These are phyloP conservation scores for Phialophora tarda DNA, from an alignment of 2,329 filamentous ascomycete species.

Conservation along the genomic window DNA sequence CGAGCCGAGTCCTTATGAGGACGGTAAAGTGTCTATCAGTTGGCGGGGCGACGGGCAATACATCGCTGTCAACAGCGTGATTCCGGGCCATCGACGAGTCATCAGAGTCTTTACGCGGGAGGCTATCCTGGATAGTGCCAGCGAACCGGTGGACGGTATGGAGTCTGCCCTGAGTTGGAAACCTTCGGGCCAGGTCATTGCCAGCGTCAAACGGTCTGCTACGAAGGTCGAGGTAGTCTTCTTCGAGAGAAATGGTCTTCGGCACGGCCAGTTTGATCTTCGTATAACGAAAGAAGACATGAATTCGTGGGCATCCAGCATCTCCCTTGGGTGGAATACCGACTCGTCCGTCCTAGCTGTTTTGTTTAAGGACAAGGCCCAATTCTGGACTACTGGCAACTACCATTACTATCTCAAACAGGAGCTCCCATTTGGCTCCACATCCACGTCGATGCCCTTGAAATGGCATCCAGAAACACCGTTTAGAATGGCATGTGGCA, in stretches of 20 bases:
- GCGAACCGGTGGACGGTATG: conserved; percentile 91
- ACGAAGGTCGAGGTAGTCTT: conserved; percentile 79
- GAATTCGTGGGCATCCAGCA: conserved; percentile 60
- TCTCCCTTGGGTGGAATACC: conserved; percentile 81
- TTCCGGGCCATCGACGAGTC: conserved; percentile 71
- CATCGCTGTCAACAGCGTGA: conserved; percentile 82
- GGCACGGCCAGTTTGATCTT: conserved; percentile 93
- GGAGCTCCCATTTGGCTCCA: conserved; percentile 61
- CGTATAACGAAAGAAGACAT: conserved; percentile 67
- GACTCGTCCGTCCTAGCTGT: conserved; percentile 92
- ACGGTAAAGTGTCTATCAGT: conserved; percentile 73
- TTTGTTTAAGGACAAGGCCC: conserved; percentile 73
- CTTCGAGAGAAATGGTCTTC: conserved; percentile 94
- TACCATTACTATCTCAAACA: conserved; percentile 99
- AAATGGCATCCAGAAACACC: conserved; percentile 87
- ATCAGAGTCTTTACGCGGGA: conserved; percentile 91
- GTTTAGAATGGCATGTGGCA: conserved; percentile 68
- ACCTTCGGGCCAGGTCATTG: conserved; percentile 86
- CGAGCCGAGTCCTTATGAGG: conserved; percentile 73
- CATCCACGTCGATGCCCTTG: conserved; percentile 42
- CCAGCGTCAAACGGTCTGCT: conserved; percentile 74
- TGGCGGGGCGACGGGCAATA: conserved; percentile 96
- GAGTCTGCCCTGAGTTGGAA: conserved; percentile 89
- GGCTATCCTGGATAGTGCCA: conserved; percentile 87
- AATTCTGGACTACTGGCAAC: conserved; percentile 96